Base-by-base conservation (phyloP, 352 stramenopile genomes). In the Globisporangium camurandrum region DNA sequence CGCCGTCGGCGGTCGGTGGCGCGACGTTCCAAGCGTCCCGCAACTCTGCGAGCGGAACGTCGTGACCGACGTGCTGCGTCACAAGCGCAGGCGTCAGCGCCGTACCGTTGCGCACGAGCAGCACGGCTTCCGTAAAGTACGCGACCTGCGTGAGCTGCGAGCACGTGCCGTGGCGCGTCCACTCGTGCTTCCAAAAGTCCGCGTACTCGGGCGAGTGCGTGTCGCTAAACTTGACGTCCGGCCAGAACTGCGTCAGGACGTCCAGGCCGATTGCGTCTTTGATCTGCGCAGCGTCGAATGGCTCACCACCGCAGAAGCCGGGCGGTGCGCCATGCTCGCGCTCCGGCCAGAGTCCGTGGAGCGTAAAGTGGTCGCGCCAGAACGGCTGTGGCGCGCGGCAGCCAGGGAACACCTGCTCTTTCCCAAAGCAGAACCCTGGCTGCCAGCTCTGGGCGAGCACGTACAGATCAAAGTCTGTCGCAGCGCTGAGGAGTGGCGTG, bases 181-280 rank as follows among this genome's bases (percentile, higher is more conserved):
- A 98, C 62, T 98, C 92, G 62, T 98, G 92, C 51, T 82, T 71
- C 90, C 90, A 98, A 55, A 98, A 98, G 33, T 86, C 69, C 22
- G 62, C 66, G 69, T 86, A 94, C 61, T 72, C 46, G 1, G 64
- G 61, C 14, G 71, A 80, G 11, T 48, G n/a, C n/a, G n/a, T 40
- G 36, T 69, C 61, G 45, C 39, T 52, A 59, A 68, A 69, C 61
- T 96, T 93, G 59, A 95, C 85, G 59, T 95, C 76, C 17, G 87
- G 87, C 87, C 87, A 96, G 53, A 71, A 91, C 54, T 87, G 46
- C 31, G 84, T 67, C 38, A 96, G 67, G 30, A 61, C 67, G 39
- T 84, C 75, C 34, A 91, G 54, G 4, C 87, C 87, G 20, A 95
- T 64, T 41, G 64, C 71, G 6, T 61, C 54, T 42, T 88, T 76